Evolutionary conservation across 495 filamentous ascomycete genomes (phyloP), one percentile per base, ranked within the genome.

Genomic region (Xylaria grammica): DNA sequence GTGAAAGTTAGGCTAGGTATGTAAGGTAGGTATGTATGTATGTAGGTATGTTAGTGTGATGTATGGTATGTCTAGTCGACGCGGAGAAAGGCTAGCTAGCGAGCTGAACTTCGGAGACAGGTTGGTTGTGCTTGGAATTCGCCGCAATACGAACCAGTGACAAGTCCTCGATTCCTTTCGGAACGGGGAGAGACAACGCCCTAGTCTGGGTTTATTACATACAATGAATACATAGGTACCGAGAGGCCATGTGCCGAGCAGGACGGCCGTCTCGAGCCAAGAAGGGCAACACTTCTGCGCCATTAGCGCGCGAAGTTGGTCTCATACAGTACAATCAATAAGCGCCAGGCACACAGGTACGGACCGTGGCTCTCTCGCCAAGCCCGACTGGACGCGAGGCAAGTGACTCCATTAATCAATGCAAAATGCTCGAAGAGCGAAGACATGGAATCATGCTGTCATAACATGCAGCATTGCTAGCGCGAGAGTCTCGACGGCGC

Each of bases 361-460:
- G 32, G 45, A 51, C 45, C 24, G 44, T 55, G 9, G n/a, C 44
- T 42, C 20, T 50, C 9, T 53, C 60, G 50, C 38, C 40, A 57
- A 50, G 61, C 26, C 52, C 26, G 24, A 27, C 22, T 17, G 40
- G 24, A 13, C 45, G 29, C 32, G 53, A 58, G 62, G 44, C 53
- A 64, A 48, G 29, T 63, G 61, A 64, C 52, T 54, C 26, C 32
- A 20, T 57, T 50, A 57, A 64, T 58, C 52, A 58, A 58, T 64
- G 62, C 53, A 51, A 57, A 64, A 57, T 50, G 53, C 53, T 64
- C 53, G 52, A 58, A 64, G 42, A 30, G 62, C 45, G 53, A 40
- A 24, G 52, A 40, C 20, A 58, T 34, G 53, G 32, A 63, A 64
- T 64, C 62, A 64, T 64, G 30, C 27, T 64, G 62, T 64, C 62